Evolutionary conservation across 805 yeast species (phyloP).

Genomic region (Candida montana): DNA sequence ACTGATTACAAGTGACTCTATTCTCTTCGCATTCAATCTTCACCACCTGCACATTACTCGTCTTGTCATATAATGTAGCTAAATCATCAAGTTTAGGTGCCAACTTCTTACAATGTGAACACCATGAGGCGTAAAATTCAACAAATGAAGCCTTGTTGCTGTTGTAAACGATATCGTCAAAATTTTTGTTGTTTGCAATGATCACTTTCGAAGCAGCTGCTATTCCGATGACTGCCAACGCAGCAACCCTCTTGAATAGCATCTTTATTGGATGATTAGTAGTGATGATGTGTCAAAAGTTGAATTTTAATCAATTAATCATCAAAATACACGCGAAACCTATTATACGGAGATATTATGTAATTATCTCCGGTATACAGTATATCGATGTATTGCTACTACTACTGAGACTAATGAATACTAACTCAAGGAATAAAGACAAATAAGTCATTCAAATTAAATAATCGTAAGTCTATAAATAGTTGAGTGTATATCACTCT

Average conservation of each 20-base stretch:
- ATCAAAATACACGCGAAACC: too few species aligned
- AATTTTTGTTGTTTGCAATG: conserved; percentile 43
- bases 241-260: conserved; percentile 4
- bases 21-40: conserved; percentile 86
- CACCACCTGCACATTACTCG: conserved; percentile 64
- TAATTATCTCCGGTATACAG: too few species aligned
- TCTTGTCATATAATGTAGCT: conserved; percentile 55
- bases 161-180: conserved; percentile 50
- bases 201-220: conserved; percentile 23
- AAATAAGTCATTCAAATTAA: too few species aligned
- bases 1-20: conserved; percentile 64
- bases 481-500: too few species aligned
- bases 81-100: conserved; percentile 85
- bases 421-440: too few species aligned
- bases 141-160: conserved; percentile 70
- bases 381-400: too few species aligned
- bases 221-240: not conserved
- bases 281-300: not conserved
- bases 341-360: too few species aligned
- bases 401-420: too few species aligned
- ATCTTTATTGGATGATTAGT: too few species aligned
- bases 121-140: conserved; percentile 95
- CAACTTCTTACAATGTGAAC: conserved; percentile 89
- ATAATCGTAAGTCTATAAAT: too few species aligned
- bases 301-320: too few species aligned